Evolutionary conservation across 2,329 filamentous ascomycete species (phyloP), one percentile per base, ranked within the genome.

Genomic region (Colletotrichum somersetense): DNA sequence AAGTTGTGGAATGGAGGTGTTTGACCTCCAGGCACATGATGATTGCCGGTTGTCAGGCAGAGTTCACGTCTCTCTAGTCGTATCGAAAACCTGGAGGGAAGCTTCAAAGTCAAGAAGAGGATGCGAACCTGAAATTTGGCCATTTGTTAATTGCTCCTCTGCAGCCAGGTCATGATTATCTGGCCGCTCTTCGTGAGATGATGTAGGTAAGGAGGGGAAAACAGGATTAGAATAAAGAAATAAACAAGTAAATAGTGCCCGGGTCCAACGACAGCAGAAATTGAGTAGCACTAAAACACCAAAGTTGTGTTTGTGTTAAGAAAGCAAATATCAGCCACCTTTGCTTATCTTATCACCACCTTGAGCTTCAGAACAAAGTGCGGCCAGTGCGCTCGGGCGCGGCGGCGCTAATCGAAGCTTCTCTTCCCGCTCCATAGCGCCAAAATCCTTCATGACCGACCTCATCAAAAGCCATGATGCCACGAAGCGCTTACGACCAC

Each of bases 381-480:
- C 58, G 71, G 71, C 66, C 71, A 73, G 71, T 73, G 71, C 71
- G 67, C 63, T 71, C 62, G 61, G 70, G 62, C 69, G 66, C 69
- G 3, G 30, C 30, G 30, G 30, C 30, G 35, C 35, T 69, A 72
- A 33, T 20, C 53, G 59, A 64, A 69, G 69, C 53, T 69, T 62
- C 62, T 14, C 44, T 63, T 44, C 52, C 50, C 59, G 62, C 62
- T 71, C 67, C 67, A 71, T 62, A 61, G 40, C 61, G 56, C 71
- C 67, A 71, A 71, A 61, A 67, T 62, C 50, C 61, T 62, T 26
- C 61, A 52, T 57, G 35, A 55, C 59, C 67, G 62, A 73, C 71
- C 8, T 66, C 71, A 52, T 61, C 56, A 38, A 44, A 55, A 30
- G n/a, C 55, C 40, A 48, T 20, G n/a, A 55, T 52, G 57, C n/a